Conservation (phyloP, 2,329 filamentous ascomycete genomes). For the Fusarium algeriense region DNA sequence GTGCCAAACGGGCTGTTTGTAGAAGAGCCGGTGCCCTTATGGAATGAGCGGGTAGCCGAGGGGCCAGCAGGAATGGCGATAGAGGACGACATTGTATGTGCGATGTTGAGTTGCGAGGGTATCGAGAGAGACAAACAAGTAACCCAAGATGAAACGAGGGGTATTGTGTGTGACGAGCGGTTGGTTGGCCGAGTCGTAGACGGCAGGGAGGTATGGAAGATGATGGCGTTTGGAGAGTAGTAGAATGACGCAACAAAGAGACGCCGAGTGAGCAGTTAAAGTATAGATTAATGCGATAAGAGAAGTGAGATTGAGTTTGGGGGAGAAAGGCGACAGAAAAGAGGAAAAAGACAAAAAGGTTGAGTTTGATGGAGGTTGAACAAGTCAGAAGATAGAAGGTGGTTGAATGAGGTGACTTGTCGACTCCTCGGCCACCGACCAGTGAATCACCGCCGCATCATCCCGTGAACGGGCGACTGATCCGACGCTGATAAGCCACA, state of each 20-base stretch:
- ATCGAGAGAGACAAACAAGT: slow-evolving; percentile 16
- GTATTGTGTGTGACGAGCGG: slow-evolving; percentile 32
- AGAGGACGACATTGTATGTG: slow-evolving; percentile 70
- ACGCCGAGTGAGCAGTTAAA: slow-evolving; percentile 15
- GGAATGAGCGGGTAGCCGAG: slow-evolving; percentile 52
- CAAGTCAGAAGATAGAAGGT: slow-evolving; percentile 28
- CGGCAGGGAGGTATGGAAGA: slow-evolving; percentile 12
- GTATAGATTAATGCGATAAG: slow-evolving; percentile 8
- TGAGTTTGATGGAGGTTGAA: slow-evolving; percentile 30
- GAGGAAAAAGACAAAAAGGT: slow-evolving; percentile 7
- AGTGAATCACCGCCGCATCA: slow-evolving; percentile 51
- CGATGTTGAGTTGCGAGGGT: slow-evolving; percentile 15
- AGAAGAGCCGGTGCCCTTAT: slow-evolving; percentile 63
- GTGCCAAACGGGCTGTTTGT: slow-evolving; percentile 57
- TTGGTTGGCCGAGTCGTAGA: slow-evolving; percentile 26
- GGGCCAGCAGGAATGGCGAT: slow-evolving; percentile 73
- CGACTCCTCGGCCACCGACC: slow-evolving; percentile 39
- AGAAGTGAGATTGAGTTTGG: slow-evolving; percentile 10
- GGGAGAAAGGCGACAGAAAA: slow-evolving; percentile 6
- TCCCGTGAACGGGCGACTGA: slow-evolving; percentile 47
- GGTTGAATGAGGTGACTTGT: slow-evolving; percentile 45
- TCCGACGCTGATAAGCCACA: slow-evolving; percentile 48
- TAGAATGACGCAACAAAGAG: slow-evolving; percentile 42
- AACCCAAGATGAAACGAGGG: slow-evolving; percentile 37
- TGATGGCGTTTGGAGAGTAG: slow-evolving; percentile 14